Conservation (phyloP, 148 eudicot genomes). For the Rheum nobile region DNA sequence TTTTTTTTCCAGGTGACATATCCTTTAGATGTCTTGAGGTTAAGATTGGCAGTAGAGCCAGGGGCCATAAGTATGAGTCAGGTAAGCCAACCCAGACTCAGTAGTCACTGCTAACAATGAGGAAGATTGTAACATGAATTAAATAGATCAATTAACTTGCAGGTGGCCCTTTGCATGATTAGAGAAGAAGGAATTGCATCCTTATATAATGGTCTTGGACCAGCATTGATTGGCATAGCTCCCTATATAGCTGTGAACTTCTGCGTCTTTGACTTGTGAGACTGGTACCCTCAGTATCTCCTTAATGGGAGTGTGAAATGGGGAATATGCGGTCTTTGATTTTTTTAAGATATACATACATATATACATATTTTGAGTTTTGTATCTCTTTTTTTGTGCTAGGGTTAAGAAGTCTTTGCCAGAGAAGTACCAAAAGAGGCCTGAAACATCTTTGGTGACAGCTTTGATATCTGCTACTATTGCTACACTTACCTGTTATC, state of each 20-base stretch:
- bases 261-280: constrained; percentile 98
- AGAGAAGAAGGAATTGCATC: constrained; percentile 86
- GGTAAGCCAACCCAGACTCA: constrained; percentile 25
- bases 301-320: constrained; percentile 7
- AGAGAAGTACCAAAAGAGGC: constrained; percentile 70
- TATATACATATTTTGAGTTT: background rate
- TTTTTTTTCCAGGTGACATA: constrained; percentile 58
- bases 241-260: constrained; percentile 98
- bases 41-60: constrained; percentile 92
- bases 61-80: constrained; percentile 72
- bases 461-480: constrained; percentile 71
- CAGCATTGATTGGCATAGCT: constrained; percentile 94
- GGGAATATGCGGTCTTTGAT: constrained; percentile 8
- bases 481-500: constrained; percentile 85
- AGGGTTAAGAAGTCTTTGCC: constrained; percentile 97
- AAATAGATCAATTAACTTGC: constrained; percentile 19
- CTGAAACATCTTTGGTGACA: constrained; percentile 72
- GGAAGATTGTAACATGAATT: background rate
- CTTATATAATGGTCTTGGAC: constrained; percentile 90
- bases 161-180: constrained; percentile 82
- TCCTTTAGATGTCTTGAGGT: constrained; percentile 86
- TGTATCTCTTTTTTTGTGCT: constrained; percentile 20
- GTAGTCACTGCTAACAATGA: background rate
- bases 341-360: background rate
- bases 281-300: constrained; percentile 18